phyloP scores from a whole-genome alignment of 2,329 filamentous ascomycete species.

The Gaeumannomyces sp. region DNA sequence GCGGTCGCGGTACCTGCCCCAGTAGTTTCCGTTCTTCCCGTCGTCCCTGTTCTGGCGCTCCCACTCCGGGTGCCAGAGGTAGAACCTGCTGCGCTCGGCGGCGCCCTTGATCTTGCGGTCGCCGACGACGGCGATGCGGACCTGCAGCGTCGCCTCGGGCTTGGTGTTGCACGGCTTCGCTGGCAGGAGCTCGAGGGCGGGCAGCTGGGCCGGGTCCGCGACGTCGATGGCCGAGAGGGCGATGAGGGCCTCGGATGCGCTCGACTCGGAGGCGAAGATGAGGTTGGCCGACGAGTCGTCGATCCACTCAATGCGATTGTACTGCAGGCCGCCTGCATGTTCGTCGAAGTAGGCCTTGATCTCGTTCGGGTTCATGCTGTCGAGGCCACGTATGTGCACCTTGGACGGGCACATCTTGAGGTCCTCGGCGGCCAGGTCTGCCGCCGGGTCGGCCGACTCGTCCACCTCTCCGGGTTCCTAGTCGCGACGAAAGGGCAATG shows the following conservation, averaged over 20 bases:
- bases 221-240: conserved; percentile 47
- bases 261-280: conserved; percentile 56
- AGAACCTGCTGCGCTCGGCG: conserved; percentile 78
- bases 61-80: conserved; percentile 83
- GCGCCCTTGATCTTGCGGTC: conserved; percentile 80
- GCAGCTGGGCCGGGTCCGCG: conserved; percentile 47
- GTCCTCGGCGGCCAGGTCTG: conserved; percentile 20
- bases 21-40: conserved; percentile 38
- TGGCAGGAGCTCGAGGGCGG: conserved; percentile 56
- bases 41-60: conserved; percentile 51
- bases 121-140: conserved; percentile 66
- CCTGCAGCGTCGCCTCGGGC: conserved; percentile 61
- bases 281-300: conserved; percentile 89
- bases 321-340: conserved; percentile 51
- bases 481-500: conserved; percentile 4
- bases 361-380: conserved; percentile 73
- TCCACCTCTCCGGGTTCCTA: conserved; percentile 37
- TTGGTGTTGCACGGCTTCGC: conserved; percentile 64
- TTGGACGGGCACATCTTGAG: conserved; percentile 47
- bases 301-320: conserved; percentile 80
- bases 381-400: conserved; percentile 77
- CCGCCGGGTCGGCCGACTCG: conserved; percentile 20
- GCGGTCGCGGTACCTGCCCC: conserved; percentile 54
- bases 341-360: conserved; percentile 69
- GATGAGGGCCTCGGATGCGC: conserved; percentile 48